Base-by-base conservation (phyloP, 495 filamentous ascomycete genomes). In the Daldinia loculata region DNA sequence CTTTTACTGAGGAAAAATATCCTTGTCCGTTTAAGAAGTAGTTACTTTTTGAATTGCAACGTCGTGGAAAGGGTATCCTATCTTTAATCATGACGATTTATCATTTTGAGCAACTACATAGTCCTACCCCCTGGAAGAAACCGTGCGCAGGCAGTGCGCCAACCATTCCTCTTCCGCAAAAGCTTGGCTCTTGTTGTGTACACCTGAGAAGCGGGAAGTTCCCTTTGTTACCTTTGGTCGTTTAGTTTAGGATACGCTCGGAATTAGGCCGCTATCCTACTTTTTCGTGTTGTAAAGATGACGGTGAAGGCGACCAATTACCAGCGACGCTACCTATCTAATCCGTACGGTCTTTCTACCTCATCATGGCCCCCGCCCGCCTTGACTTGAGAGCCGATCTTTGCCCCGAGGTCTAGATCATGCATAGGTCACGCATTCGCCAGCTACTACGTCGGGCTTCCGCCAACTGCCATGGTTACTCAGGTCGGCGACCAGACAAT, bases 401-500 rank as follows among this genome's bases (percentile, higher is more conserved):
- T 72, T 69, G 61, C 70, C 70, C 61, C 45, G 56, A 45, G 65
- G 70, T 61, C 70, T 61, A 66, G 70, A 61, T 66, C 70, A 34
- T 69, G 70, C 66, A 69, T 69, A 50, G 70, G 64, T 73, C 70
- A 50, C 70, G 70, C 70, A 72, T 61, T 69, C 69, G 66, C 69
- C 67, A 67, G 64, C 61, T 69, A 69, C 55, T 48, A 68, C 65
- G 43, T 72, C 68, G 69, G 68, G 68, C 62, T 69, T 72, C 19
- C 56, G 69, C 69, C 72, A 70, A 75, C 63, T 70, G 65, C 66
- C 67, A 43, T 64, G 67, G 71, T 71, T 73, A 73, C 73, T 67
- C 63, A 74, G 75, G 75, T 77, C 75, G 75, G 70, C 75, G 75
- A 77, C 75, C 70, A 75, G 57, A 22, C 67, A 63, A 67, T 67